Percentiles rank a stretch among this genome's conserved stretches.
These are phyloP conservation scores for Cladosporium sp. DNA, from an alignment of 2,329 filamentous ascomycete genomes.

Conservation along the genomic window DNA sequence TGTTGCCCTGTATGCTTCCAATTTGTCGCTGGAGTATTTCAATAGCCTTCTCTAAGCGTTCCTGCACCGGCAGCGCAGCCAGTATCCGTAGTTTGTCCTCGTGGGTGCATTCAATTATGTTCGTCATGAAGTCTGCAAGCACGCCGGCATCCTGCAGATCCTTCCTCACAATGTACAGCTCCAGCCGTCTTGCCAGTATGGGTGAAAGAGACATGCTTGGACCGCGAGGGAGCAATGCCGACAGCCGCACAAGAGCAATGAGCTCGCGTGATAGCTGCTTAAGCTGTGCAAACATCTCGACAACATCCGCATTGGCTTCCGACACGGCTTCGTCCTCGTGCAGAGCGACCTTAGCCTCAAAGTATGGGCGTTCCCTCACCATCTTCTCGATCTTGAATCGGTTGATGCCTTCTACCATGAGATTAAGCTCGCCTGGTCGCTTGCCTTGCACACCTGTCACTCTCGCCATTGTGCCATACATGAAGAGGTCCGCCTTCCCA, in stretches of 20 bases:
- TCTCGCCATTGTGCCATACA: constrained; percentile 71
- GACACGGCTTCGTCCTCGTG: constrained; percentile 61
- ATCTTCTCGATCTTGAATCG: constrained; percentile 75
- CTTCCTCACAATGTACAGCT: constrained; percentile 83
- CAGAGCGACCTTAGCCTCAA: constrained; percentile 76
- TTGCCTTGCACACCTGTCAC: constrained; percentile 53
- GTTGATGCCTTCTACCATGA: constrained; percentile 83
- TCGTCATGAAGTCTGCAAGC: constrained; percentile 95
- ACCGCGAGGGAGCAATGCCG: constrained; percentile 75
- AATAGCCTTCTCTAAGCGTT: constrained; percentile 77
- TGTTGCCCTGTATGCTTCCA: constrained; percentile 78
- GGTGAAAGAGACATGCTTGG: constrained; percentile 72
- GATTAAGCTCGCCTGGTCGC: constrained; percentile 63
- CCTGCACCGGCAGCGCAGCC: constrained; percentile 75
- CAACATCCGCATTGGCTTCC: constrained; percentile 63
- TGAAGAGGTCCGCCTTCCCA: constrained; percentile 68
- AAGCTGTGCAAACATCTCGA: constrained; percentile 74
- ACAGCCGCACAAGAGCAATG: constrained; percentile 78
- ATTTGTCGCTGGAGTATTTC: constrained; percentile 83
- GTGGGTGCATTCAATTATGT: constrained; percentile 81
- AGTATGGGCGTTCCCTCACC: constrained; percentile 77
- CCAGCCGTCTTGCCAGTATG: constrained; percentile 80
- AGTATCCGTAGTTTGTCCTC: constrained; percentile 90
- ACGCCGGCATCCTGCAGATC: constrained; percentile 78
- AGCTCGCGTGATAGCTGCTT: constrained; percentile 86